Conservation (phyloP, 169 alveolate species). For the Theileria orientalis region DNA sequence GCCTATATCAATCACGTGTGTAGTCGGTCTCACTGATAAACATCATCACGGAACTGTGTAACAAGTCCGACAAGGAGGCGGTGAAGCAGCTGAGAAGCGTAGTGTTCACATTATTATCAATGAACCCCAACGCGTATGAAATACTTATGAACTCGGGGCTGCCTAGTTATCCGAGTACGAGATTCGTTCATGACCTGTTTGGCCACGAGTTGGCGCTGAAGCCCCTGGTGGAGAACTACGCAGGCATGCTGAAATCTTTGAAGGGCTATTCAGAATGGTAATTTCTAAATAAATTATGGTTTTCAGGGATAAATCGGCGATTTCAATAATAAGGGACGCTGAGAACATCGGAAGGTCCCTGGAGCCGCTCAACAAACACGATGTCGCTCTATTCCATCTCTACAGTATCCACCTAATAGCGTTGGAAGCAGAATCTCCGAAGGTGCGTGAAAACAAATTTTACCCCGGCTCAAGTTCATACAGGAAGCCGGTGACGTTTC, state of each 20-base stretch:
- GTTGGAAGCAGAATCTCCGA: neutral
- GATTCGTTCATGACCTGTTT: slow-evolving; percentile 2
- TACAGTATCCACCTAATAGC: slow-evolving; percentile 11
- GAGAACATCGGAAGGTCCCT: neutral
- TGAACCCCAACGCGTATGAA: slow-evolving; percentile 17
- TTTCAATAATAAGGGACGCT: neutral
- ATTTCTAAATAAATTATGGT: neutral
- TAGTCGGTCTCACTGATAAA: slow-evolving; percentile 51
- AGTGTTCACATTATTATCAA: slow-evolving; percentile 18
- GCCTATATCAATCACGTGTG: no score
- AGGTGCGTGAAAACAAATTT: neutral
- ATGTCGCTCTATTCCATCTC: slow-evolving; percentile 20
- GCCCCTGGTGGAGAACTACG: slow-evolving; percentile 5
- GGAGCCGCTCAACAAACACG: slow-evolving; percentile 19
- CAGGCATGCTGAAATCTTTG: neutral
- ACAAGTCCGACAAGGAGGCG: neutral
- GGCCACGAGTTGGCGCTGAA: neutral
- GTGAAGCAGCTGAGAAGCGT: slow-evolving; percentile 38
- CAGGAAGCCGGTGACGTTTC: slow-evolving; percentile 5
- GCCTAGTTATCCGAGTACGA: slow-evolving; percentile 1
- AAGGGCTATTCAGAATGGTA: slow-evolving; percentile 6
- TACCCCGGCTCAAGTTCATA: neutral
- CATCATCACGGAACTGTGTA: slow-evolving; percentile 17
- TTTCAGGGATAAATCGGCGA: slow-evolving; percentile 3
- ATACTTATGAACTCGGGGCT: slow-evolving; percentile 35